A percentile compares a stretch with the other conserved stretches of the same genome.
phyloP scores from a whole-genome alignment of 2,329 filamentous ascomycete species.

The Microsporum ferrugineum region DNA sequence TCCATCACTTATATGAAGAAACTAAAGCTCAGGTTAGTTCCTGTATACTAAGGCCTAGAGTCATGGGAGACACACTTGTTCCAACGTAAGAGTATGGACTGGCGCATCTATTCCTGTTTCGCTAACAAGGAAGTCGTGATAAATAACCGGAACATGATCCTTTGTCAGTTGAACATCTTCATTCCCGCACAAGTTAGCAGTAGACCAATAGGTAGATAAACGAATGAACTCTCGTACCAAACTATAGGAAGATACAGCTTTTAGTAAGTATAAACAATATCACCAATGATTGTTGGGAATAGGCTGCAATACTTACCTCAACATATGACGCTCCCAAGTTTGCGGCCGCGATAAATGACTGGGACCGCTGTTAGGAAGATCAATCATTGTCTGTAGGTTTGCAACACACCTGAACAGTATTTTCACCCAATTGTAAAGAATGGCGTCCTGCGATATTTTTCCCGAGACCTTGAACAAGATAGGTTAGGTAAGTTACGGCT shows the following conservation, averaged over 20 bases:
- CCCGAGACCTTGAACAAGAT: slow-evolving; percentile 53
- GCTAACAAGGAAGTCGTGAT: slow-evolving; percentile 95
- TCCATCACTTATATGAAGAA: slow-evolving; percentile 68
- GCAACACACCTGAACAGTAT: slow-evolving; percentile 56
- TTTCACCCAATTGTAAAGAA: slow-evolving; percentile 89
- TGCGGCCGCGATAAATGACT: slow-evolving; percentile 90
- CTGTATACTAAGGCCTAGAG: neutral
- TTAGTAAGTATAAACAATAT: neutral
- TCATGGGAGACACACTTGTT: slow-evolving; percentile 45
- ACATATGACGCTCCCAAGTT: slow-evolving; percentile 72
- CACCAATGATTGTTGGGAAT: neutral
- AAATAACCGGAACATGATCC: slow-evolving; percentile 94
- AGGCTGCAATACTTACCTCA: slow-evolving; percentile 37
- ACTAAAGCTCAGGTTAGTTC: slow-evolving; percentile 31
- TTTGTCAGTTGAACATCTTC: slow-evolving; percentile 92
- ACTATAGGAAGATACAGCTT: neutral
- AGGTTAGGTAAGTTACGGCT: slow-evolving; percentile 6
- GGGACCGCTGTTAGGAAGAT: slow-evolving; percentile 12
- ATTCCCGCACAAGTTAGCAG: slow-evolving; percentile 39
- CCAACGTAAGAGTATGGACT: slow-evolving; percentile 84
- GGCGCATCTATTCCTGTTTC: slow-evolving; percentile 96
- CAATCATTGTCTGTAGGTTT: neutral
- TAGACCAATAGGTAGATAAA: neutral
- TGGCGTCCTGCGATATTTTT: slow-evolving; percentile 78
- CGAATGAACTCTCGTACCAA: slow-evolving; percentile 13